phyloP scores from a whole-genome alignment of 305 asterid species.

The Solanum hybrid region DNA sequence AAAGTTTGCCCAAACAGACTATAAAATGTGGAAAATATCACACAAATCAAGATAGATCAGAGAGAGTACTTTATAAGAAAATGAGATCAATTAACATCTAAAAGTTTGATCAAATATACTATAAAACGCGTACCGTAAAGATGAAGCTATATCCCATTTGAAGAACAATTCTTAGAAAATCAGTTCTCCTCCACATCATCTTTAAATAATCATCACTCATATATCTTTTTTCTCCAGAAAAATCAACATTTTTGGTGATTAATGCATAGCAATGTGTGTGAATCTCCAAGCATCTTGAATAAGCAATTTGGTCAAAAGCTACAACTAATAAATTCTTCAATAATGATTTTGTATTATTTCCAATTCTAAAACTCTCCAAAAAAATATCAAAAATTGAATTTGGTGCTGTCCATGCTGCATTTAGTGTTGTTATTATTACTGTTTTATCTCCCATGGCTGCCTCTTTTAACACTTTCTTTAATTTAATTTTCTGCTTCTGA shows the following conservation, averaged over 20 bases:
- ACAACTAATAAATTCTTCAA: slow-evolving; percentile 44
- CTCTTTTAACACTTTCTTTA: slow-evolving; percentile 19
- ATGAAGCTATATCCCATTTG: slow-evolving; percentile 44
- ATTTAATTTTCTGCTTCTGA: neutral
- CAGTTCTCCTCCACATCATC: slow-evolving; percentile 56
- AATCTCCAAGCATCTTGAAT: slow-evolving; percentile 22
- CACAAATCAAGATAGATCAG: neutral
- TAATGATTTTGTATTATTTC: slow-evolving; percentile 35
- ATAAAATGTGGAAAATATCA: neutral
- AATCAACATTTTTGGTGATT: slow-evolving; percentile 22
- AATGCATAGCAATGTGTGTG: slow-evolving; percentile 33
- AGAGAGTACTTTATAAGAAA: neutral
- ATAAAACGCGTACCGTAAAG: slow-evolving; percentile 17
- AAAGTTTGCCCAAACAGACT: neutral
- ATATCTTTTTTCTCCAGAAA: slow-evolving; percentile 34
- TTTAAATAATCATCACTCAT: slow-evolving; percentile 31
- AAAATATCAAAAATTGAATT: slow-evolving; percentile 42
- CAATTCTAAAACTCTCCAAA: slow-evolving; percentile 44
- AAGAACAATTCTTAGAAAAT: slow-evolving; percentile 29
- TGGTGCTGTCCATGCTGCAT: slow-evolving; percentile 49
- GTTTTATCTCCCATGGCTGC: slow-evolving; percentile 43
- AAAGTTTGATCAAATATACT: neutral
- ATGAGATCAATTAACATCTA: neutral
- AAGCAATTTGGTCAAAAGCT: slow-evolving; percentile 44
- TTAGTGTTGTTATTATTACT: slow-evolving; percentile 45